These are phyloP conservation scores for Coix lacrymajobi DNA, from an alignment of 176 grass and related monocot genomes.

Conservation along the genomic window DNA sequence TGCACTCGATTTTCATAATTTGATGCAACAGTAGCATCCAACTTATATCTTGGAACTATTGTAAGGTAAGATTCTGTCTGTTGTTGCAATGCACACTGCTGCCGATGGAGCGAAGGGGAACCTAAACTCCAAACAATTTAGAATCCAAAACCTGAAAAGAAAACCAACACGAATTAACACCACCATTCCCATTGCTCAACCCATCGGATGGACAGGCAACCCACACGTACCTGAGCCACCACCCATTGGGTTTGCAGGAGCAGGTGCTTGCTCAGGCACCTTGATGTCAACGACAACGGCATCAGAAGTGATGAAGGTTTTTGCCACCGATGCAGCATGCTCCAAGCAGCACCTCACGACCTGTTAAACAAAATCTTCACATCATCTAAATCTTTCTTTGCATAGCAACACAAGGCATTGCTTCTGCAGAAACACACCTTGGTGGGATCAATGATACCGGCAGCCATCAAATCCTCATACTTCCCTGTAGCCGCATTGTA, in stretches of 20 bases:
- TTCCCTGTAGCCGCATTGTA: conserved; percentile 96
- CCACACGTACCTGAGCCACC: conserved; percentile 58
- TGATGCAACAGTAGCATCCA: background rate
- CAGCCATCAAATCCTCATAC: conserved; percentile 92
- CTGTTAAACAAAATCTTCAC: conserved; percentile 25
- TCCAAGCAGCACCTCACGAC: conserved; percentile 96
- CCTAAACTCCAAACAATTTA: background rate
- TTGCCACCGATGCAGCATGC: conserved; percentile 77
- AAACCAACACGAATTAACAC: background rate
- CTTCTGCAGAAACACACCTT: conserved; percentile 42
- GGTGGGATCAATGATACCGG: conserved; percentile 94
- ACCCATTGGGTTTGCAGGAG: conserved; percentile 62
- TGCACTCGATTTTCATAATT: background rate
- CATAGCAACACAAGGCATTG: background rate
- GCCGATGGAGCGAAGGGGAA: background rate
- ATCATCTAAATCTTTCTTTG: background rate
- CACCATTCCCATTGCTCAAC: background rate
- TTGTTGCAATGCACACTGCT: background rate
- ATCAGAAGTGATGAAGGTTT: conserved; percentile 86
- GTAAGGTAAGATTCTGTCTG: background rate
- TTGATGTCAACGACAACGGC: conserved; percentile 90
- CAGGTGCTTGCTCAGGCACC: conserved; percentile 50
- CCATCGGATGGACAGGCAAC: background rate
- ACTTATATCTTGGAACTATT: background rate
- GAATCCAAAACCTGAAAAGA: conserved; percentile 58